Evolutionary conservation across 192 early-diverging fungal species (phyloP).

Genomic region (Coemansia biformis): DNA sequence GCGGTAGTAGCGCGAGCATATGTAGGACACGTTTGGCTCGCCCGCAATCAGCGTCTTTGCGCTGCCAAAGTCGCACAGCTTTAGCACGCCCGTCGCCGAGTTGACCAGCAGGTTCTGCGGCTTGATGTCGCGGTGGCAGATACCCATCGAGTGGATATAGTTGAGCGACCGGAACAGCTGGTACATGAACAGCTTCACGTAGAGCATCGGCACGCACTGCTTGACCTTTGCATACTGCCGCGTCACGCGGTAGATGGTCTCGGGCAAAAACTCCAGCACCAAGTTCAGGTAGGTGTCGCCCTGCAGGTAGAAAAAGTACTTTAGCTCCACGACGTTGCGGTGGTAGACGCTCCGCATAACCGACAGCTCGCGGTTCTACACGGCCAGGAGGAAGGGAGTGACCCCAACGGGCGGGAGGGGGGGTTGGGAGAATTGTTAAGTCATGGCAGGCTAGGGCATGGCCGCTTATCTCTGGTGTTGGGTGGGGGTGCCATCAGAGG

Average conservation of each 20-base stretch:
- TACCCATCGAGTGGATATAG: slow-evolving; percentile 93
- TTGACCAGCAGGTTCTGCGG: slow-evolving; percentile 97
- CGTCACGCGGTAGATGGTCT: slow-evolving; percentile 92
- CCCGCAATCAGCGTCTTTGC: slow-evolving; percentile 92
- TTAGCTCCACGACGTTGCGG: slow-evolving; percentile 86
- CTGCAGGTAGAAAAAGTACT: slow-evolving; percentile 91
- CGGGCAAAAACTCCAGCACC: slow-evolving; percentile 91
- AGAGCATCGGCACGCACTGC: slow-evolving; percentile 91
- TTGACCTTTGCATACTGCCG: slow-evolving; percentile 86
- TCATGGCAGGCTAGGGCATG: no score
- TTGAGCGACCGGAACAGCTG: slow-evolving; percentile 95
- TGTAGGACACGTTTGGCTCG: slow-evolving; percentile 98
- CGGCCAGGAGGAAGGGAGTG: slow-evolving; percentile 3
- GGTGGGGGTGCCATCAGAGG: no score
- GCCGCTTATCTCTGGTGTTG: no score
- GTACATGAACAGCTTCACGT: slow-evolving; percentile 98
- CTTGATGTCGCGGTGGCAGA: slow-evolving; percentile 99
- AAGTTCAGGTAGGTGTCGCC: slow-evolving; percentile 95
- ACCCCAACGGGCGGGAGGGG: no score
- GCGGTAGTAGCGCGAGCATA: slow-evolving; percentile 96
- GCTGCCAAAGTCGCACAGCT: slow-evolving; percentile 97
- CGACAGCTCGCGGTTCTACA: slow-evolving; percentile 53
- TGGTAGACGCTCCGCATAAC: slow-evolving; percentile 86
- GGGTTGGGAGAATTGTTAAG: no score
- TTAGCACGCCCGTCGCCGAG: slow-evolving; percentile 83